A percentile compares a stretch with the other conserved stretches of the same genome.
Evolutionary conservation across 2,329 filamentous ascomycete genomes (phyloP).

Genomic region (Erysiphe neolycopersici): DNA sequence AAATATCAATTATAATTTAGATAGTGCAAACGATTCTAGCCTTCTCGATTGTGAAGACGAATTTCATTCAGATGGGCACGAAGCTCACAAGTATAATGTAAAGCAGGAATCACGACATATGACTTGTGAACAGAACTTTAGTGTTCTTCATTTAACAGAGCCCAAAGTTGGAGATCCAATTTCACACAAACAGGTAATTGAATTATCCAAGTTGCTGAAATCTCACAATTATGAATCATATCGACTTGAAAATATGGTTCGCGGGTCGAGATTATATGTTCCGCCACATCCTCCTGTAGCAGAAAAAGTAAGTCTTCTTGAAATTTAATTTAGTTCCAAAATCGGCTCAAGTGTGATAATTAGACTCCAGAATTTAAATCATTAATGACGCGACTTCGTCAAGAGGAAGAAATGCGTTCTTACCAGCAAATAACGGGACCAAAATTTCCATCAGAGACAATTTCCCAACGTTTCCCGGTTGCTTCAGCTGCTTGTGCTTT

Average conservation of each 20-base stretch:
- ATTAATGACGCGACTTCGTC: constrained; percentile 63
- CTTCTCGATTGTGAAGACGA: not conserved
- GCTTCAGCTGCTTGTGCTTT: constrained; percentile 26
- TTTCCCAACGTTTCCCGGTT: constrained; percentile 29
- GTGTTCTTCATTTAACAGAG: constrained; percentile 1
- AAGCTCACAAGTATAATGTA: not conserved
- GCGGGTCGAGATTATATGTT: constrained; percentile 43
- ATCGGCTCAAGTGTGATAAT: not conserved
- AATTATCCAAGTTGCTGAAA: constrained; percentile 28
- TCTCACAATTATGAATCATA: constrained; percentile 13
- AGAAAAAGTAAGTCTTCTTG: constrained; percentile 32
- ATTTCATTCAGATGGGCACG: not conserved
- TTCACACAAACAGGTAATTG: constrained; percentile 40
- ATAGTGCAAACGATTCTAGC: not conserved
- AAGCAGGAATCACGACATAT: constrained; percentile 1
- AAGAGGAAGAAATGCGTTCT: constrained; percentile 52
- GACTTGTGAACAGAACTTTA: constrained; percentile 21
- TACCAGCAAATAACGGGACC: constrained; percentile 63
- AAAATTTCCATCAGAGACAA: constrained; percentile 25
- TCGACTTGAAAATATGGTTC: constrained; percentile 43
- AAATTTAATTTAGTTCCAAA: not conserved
- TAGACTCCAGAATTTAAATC: constrained; percentile 62
- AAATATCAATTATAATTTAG: not conserved
- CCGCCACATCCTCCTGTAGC: constrained; percentile 60
- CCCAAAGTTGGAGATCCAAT: constrained; percentile 34